phyloP scores from a whole-genome alignment of 169 alveolate genomes.

The Babesia bovis region DNA sequence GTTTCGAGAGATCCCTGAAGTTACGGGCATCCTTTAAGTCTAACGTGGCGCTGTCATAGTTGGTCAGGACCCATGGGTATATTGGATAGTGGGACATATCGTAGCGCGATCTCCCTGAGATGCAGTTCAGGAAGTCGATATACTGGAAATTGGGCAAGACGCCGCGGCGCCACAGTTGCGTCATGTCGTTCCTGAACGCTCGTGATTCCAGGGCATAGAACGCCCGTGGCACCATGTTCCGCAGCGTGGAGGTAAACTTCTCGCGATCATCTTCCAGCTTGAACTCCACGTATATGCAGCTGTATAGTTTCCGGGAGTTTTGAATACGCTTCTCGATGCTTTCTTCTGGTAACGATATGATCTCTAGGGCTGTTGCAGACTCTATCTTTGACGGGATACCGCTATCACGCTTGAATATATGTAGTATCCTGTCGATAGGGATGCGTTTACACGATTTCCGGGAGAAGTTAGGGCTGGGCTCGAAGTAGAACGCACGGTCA shows the following conservation, averaged over 20 bases:
- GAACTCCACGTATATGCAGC: slow-evolving; percentile 79
- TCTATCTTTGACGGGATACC: slow-evolving; percentile 72
- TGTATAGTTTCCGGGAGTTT: slow-evolving; percentile 60
- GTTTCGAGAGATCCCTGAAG: slow-evolving; percentile 89
- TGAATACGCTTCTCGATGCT: slow-evolving; percentile 26
- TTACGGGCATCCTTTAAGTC: slow-evolving; percentile 69
- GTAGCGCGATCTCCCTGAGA: slow-evolving; percentile 90
- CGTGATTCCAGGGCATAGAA: slow-evolving; percentile 72
- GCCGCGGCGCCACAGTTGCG: slow-evolving; percentile 88
- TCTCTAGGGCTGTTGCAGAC: slow-evolving; percentile 76
- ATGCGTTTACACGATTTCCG: slow-evolving; percentile 78
- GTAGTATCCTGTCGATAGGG: slow-evolving; percentile 67
- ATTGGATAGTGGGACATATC: slow-evolving; percentile 96
- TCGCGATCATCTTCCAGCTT: slow-evolving; percentile 73
- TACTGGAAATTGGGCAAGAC: slow-evolving; percentile 91
- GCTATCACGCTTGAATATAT: slow-evolving; percentile 78
- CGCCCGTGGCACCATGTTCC: slow-evolving; percentile 62
- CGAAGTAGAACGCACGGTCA: slow-evolving; percentile 76
- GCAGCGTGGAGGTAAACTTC: slow-evolving; percentile 62
- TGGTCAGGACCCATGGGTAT: slow-evolving; percentile 94
- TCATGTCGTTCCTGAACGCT: slow-evolving; percentile 72
- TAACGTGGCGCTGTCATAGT: slow-evolving; percentile 75
- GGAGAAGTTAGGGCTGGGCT: slow-evolving; percentile 82
- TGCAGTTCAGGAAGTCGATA: slow-evolving; percentile 88
- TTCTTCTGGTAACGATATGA: slow-evolving; percentile 79